Base-by-base conservation (phyloP, 495 filamentous ascomycete species). In the Penicillium roqueforti region DNA sequence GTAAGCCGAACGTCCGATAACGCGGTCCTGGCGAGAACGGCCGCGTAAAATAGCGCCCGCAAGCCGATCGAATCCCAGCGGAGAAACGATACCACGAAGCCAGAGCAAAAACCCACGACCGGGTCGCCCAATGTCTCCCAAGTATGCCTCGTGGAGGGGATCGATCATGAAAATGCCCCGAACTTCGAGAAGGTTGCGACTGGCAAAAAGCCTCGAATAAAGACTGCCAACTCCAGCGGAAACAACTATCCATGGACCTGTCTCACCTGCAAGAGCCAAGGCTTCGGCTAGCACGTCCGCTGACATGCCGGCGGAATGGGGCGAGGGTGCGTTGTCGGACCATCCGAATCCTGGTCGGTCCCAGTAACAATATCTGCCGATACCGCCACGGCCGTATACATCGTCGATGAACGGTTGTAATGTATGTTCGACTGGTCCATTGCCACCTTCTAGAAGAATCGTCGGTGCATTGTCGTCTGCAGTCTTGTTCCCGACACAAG, bases 241-340 rank as follows among this genome's bases (percentile, higher is more conserved):
- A 38, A 84, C 81, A 22, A 86, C 70, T 36, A 89, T 74, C 87
- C 87, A 98, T 16, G 93, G 92, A 0, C 91, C 90, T 43, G 83
- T 74, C 68, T 97, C 93, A 47, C 86, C 90, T 1, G 88, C 87
- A 16, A 82, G 76, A 14, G 87, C 81, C 3, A 98, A 77, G 0
- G 91, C 87, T 72, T 97, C 91, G 22, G 89, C 87, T 16, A 97
- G 76, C 6, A 83, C 88, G 61, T 96, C 89, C 6, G 87, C 83
- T 1, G 88, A 84, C 86, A 95, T 95, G 47, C 92, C 89, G 9
- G 88, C 92, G 3, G 89, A 92, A 62, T 95, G 84, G 1, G 93
- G 92, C 2, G 91, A 96, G 8, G 92, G 93, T 0, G 93, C 92
- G 57, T 91, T 91, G 70, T 98, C 93, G 42, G 89, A 93, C 84